Evolutionary conservation across 805 yeast genomes (phyloP).

Genomic region (Wickerhamomyces silvicola): DNA sequence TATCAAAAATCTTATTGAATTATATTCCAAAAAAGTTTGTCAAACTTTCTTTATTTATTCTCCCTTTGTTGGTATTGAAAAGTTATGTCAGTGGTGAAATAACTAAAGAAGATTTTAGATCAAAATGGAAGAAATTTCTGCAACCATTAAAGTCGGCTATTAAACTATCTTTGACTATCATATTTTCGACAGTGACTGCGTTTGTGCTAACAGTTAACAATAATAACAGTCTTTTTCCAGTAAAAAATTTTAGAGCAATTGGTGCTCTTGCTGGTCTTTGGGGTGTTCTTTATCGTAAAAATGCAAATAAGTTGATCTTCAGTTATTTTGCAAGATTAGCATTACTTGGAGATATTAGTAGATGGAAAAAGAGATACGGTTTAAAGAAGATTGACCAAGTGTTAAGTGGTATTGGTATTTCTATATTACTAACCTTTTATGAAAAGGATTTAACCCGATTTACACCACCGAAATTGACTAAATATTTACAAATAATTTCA

Average conservation of each 20-base stretch:
- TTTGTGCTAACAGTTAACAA: conserved; percentile 1
- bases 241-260: conserved; percentile 4
- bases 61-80: conserved; percentile 7
- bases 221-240: background rate
- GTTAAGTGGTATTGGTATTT: no score
- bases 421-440: no score
- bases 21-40: conserved; percentile 9
- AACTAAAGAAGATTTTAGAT: background rate
- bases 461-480: no score
- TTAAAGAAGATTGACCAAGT: background rate
- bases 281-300: background rate
- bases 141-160: conserved; percentile 1
- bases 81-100: background rate
- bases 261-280: conserved; percentile 11
- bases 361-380: background rate
- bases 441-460: no score
- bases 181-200: conserved; percentile 2
- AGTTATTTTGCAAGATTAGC: conserved; percentile 5
- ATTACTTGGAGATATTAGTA: conserved; percentile 3
- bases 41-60: background rate
- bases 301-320: conserved; percentile 1
- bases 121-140: background rate
- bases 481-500: no score
- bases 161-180: conserved; percentile 3
- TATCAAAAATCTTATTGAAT: conserved; percentile 2